Base-by-base conservation (phyloP, 164 flowering plant species). In the Malania oleifera region DNA sequence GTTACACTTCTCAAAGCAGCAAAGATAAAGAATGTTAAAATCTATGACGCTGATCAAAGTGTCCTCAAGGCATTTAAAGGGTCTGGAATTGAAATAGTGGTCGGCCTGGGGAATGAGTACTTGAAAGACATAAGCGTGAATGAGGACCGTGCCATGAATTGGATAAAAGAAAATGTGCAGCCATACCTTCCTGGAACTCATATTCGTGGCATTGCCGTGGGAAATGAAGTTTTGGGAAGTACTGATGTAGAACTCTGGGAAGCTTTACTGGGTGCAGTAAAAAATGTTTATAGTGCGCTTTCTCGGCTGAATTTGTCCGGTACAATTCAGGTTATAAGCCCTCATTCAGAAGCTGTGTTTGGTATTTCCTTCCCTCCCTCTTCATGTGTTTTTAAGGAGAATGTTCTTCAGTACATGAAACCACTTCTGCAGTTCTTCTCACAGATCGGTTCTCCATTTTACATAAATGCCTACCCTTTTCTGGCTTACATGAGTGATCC, bases 391-490 rank as follows among this genome's bases (percentile, higher is more conserved):
- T 87, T 90, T 68, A 80, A 64, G 63, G 86, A 81, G 18, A 72
- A 68, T 37, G 59, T 87, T 3, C 49, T 72, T 9, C 76, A 41
- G 25, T 85, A 68, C 78, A 85, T 90, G 91, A 80, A 64, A 54
- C 95, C 90, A 3, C 75, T 90, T n/a, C 63, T 90, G 43, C 77
- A 82, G 54, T 85, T 87, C 77, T 85, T 84, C 55, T 70, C 80
- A 0, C 72, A 76, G 40, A 80, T 72, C n/a, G 77, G 75, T 2
- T 69, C 89, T 3, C 90, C 90, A 12, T 90, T 90, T 52, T 86
- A 70, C 70, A 77, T 90, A 56, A 90, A 90, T 60, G 95, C 84
- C 2, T 90, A 90, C 59, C 97, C 97, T 1, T 90, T 87, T 52
- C 68, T 90, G 27, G 91, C 97, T 27, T 90, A 90, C 54, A 90